Conservation (phyloP, 495 filamentous ascomycete genomes). For the Tuber indicum region DNA sequence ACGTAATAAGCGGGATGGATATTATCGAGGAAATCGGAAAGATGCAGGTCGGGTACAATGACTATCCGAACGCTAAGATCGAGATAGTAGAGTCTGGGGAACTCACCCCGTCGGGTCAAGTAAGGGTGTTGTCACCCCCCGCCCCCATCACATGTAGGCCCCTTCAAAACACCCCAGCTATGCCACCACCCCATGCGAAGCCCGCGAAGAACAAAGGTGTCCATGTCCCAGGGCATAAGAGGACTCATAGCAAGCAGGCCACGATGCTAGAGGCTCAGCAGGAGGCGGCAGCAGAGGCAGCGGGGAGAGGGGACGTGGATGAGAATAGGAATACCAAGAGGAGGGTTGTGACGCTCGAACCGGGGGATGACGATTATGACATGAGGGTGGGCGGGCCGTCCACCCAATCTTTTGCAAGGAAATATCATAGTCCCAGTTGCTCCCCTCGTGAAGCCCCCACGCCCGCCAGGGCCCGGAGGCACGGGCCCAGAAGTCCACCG, state of each 20-base stretch:
- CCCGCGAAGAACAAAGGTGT: neutral
- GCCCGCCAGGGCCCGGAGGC: neutral
- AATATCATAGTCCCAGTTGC: neutral
- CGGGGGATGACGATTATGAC: neutral
- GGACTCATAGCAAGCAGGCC: neutral
- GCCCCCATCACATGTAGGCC: neutral
- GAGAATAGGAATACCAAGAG: neutral
- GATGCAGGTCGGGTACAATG: slow-evolving; percentile 43
- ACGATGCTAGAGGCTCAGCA: neutral
- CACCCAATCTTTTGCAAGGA: neutral
- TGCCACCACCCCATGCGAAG: neutral
- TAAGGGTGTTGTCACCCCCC: neutral
- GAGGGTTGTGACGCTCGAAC: neutral
- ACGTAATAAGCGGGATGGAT: slow-evolving; percentile 43
- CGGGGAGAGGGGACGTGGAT: neutral
- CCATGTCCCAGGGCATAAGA: neutral
- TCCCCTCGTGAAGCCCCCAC: neutral
- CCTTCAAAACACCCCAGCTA: neutral
- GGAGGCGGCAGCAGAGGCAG: neutral
- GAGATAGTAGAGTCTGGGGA: slow-evolving; percentile 45
- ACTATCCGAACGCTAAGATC: slow-evolving; percentile 43
- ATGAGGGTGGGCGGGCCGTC: neutral
- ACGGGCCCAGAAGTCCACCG: neutral
- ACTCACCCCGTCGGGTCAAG: slow-evolving; percentile 34
- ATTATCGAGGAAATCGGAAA: slow-evolving; percentile 41